phyloP scores from a whole-genome alignment of 139 green algal genomes.

The Edaphochlamys debaryana region DNA sequence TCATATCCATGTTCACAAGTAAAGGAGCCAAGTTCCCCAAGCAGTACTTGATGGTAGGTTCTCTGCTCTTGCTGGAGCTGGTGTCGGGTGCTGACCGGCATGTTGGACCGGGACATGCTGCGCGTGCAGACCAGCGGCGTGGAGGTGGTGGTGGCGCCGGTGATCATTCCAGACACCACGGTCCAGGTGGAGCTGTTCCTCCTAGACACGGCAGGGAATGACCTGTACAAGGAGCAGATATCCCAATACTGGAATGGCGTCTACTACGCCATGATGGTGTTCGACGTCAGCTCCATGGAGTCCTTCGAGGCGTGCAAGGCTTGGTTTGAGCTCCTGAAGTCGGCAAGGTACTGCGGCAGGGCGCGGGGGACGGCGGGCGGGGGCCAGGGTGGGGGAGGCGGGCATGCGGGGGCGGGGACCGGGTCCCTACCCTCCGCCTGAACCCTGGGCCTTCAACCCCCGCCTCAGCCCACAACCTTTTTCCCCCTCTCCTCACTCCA shows the following conservation, averaged over 20 bases:
- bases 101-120: not conserved
- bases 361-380: too few species aligned
- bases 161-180: slow-evolving; percentile 51
- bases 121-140: slow-evolving; percentile 48
- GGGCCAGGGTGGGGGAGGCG: too few species aligned
- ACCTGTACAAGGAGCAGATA: slow-evolving; percentile 53
- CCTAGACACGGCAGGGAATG: slow-evolving; percentile 51
- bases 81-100: not conserved
- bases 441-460: too few species aligned
- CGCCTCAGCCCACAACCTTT: too few species aligned
- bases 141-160: slow-evolving; percentile 44
- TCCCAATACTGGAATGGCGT: slow-evolving; percentile 59
- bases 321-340: slow-evolving; percentile 60
- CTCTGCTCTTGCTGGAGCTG: too few species aligned
- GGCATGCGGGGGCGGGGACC: too few species aligned
- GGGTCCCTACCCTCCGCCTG: too few species aligned
- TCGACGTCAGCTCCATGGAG: slow-evolving; percentile 51
- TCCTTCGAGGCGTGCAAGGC: slow-evolving; percentile 54
- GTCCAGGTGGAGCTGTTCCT: slow-evolving; percentile 53
- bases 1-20: slow-evolving; percentile 58
- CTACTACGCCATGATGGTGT: slow-evolving; percentile 62
- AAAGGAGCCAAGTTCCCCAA: slow-evolving; percentile 56
- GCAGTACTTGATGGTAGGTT: slow-evolving; percentile 56
- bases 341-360: slow-evolving; percentile 11
- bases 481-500: too few species aligned